Base-by-base conservation (phyloP, 345 rosid species). In the Stellera chamaejasme region DNA sequence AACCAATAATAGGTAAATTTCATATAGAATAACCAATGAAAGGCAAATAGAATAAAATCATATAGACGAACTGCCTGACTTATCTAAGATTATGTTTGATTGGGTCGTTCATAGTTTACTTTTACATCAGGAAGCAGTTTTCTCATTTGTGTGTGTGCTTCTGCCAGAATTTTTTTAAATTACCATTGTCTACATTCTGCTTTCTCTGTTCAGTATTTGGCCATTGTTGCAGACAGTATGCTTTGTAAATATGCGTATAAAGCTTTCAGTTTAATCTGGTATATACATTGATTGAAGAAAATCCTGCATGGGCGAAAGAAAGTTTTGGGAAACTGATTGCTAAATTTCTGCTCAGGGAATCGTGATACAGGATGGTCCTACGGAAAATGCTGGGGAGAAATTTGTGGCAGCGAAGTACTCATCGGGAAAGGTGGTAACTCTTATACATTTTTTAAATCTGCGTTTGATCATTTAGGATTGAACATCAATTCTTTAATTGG, bases 371-470 rank as follows among this genome's bases (percentile, higher is more conserved):
- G 83, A 75, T 46, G 70, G 44, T 43, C 62, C 81, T 43, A 2
- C 71, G 43, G 55, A 66, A 70, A 58, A 68, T 65, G 57, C 67
- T 13, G 79, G 86, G 10, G 93, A 88, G 83, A 88, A 92, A 84
- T 82, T 88, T 15, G 84, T 69, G 50, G 97, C 94, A n/a, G 84
- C 98, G 60, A 78, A 89, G 25, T 92, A 86, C 71, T 88, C 97
- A 0, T 70, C 87, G 45, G 85, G 81, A 54, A 86, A 92, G 97
- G 97, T 92, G 56, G 63, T 59, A 62, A 64, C 15, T 62, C 13
- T 36, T 10, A 58, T 10, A 32, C 28, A 48, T 54, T 54, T 61
- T 50, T 28, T n/a, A n/a, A 27, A 42, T 55, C 13, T 48, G 43
- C 27, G 6, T 60, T 45, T 28, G 2, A n/a, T 58, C 15, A 50